These are phyloP conservation scores for Pulveroboletus sp. DNA, from an alignment of 768 basidiomycete genomes.

Conservation along the genomic window DNA sequence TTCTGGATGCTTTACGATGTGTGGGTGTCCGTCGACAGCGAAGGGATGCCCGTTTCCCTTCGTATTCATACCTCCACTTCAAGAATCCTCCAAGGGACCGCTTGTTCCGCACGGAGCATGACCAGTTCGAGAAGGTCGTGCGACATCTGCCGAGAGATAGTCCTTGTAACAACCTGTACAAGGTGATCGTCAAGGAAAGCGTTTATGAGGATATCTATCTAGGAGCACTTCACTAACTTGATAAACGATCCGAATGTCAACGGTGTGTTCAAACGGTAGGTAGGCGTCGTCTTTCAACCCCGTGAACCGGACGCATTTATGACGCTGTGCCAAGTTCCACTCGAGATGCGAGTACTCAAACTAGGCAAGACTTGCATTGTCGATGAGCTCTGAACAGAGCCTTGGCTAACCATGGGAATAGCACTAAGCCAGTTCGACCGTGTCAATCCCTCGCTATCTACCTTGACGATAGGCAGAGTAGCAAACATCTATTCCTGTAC, in stretches of 20 bases:
- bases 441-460: conserved; percentile 55
- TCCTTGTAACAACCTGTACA: conserved; percentile 76
- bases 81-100: conserved; percentile 61
- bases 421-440: conserved; percentile 79
- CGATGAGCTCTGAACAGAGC: conserved; percentile 75
- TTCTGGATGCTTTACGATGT: conserved; percentile 79
- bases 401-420: conserved; percentile 73
- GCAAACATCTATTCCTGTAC: conserved; percentile 84
- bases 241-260: conserved; percentile 94
- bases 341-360: conserved; percentile 77
- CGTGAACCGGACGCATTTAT: neutral
- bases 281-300: conserved; percentile 29
- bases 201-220: conserved; percentile 77
- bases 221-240: conserved; percentile 88
- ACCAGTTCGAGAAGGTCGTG: conserved; percentile 67
- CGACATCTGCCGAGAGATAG: conserved; percentile 77
- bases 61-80: conserved; percentile 88
- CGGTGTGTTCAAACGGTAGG: conserved; percentile 91
- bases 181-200: conserved; percentile 77
- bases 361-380: conserved; percentile 81
- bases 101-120: conserved; percentile 65
- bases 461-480: conserved; percentile 61
- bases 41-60: conserved; percentile 74
- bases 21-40: conserved; percentile 82
- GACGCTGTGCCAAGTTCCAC: conserved; percentile 57